Conservation (phyloP, 371 early-diverging fungal species). For the Mortierella sp. region DNA sequence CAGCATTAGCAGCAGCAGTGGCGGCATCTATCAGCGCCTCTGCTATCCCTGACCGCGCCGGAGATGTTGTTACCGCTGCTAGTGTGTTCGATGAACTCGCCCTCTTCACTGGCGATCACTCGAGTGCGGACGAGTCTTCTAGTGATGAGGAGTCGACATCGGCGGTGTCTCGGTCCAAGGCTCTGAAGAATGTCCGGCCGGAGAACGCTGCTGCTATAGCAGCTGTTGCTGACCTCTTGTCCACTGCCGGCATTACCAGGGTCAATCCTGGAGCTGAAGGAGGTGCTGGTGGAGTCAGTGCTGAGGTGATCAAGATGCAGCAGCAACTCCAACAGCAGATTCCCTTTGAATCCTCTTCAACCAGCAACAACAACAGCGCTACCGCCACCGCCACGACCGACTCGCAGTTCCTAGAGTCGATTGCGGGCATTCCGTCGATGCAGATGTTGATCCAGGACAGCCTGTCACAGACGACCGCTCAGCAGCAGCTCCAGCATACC, state of each 20-base stretch:
- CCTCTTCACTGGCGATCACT: background rate
- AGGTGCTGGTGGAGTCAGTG: constrained; percentile 15
- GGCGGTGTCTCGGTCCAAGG: background rate
- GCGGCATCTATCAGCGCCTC: background rate
- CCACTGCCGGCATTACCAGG: background rate
- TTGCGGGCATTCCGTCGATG: constrained; percentile 12
- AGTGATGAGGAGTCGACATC: constrained; percentile 2
- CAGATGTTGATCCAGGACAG: constrained; percentile 11
- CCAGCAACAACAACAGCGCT: background rate
- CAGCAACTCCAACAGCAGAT: constrained; percentile 23
- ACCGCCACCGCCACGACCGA: background rate
- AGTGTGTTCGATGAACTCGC: background rate
- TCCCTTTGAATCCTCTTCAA: background rate
- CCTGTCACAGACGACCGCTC: background rate
- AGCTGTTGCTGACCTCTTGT: constrained; percentile 6
- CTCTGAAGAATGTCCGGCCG: background rate
- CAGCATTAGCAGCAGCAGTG: background rate
- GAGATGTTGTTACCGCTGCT: background rate
- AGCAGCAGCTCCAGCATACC: background rate
- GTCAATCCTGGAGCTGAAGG: background rate
- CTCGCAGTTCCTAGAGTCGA: constrained; percentile 16
- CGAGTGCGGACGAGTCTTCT: background rate
- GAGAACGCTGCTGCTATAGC: constrained; percentile 13
- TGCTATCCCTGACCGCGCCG: background rate
- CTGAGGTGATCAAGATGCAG: constrained; percentile 22